Percentiles rank a stretch among this genome's conserved stretches.
Evolutionary conservation across 2,329 filamentous ascomycete species (phyloP).

Genomic region (Didymella pinodella): DNA sequence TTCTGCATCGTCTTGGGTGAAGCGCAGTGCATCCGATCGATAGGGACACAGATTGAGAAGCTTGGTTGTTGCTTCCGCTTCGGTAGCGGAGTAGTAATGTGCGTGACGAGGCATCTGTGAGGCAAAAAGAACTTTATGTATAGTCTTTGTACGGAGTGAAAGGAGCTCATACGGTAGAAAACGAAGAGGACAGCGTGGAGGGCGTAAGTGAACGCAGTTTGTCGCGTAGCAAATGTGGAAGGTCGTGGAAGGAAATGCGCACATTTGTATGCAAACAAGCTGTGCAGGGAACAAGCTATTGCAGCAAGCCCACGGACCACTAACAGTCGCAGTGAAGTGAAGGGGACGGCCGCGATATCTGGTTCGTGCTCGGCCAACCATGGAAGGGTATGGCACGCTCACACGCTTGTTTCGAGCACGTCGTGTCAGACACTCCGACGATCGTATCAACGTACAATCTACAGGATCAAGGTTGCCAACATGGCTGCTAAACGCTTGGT

Average conservation of each 20-base stretch:
- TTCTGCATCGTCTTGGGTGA: constrained; percentile 4
- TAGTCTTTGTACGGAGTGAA: neutral
- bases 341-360: neutral
- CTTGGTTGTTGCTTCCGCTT: constrained; percentile 6
- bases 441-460: neutral
- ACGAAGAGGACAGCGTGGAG: neutral
- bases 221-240: neutral
- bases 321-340: constrained; percentile 5
- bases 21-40: neutral
- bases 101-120: constrained; percentile 10
- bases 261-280: neutral
- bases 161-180: neutral
- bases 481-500: neutral
- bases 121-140: neutral
- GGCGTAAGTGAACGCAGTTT: neutral
- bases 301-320: neutral
- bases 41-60: neutral
- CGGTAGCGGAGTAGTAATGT: constrained; percentile 11
- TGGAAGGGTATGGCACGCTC: neutral
- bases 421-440: neutral
- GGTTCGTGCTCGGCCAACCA: neutral
- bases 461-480: neutral
- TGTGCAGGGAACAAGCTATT: neutral
- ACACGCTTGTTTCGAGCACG: neutral
- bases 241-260: neutral